Evolutionary conservation across 1,284 basidiomycete species (phyloP).

Genomic region (Ustilago xerochloae): DNA sequence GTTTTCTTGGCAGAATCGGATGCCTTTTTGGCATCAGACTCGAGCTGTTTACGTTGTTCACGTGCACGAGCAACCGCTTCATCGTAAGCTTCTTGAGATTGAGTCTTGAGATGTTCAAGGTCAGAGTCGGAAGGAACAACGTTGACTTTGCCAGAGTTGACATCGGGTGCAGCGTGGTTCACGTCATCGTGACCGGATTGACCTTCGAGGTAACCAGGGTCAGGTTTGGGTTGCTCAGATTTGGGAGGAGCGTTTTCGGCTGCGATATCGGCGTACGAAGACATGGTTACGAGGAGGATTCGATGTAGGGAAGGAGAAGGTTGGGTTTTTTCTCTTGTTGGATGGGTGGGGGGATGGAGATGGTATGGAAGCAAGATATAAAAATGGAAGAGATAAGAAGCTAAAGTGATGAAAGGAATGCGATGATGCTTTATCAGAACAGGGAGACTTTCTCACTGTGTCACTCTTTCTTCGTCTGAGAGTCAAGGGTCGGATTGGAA

Average conservation of each 20-base stretch:
- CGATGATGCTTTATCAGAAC: slow-evolving; percentile 5
- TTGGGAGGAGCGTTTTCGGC: slow-evolving; percentile 50
- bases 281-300: slow-evolving; percentile 10
- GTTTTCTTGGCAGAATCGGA: slow-evolving; percentile 25
- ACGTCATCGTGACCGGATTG: slow-evolving; percentile 10
- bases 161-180: slow-evolving; percentile 31
- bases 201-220: slow-evolving; percentile 51
- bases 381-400: background rate
- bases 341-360: background rate
- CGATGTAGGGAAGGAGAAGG: background rate
- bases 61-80: slow-evolving; percentile 38
- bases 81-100: slow-evolving; percentile 49
- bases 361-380: background rate
- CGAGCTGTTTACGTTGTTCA: slow-evolving; percentile 46
- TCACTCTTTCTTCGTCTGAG: no score
- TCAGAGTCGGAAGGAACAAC: slow-evolving; percentile 49
- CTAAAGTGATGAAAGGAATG: background rate
- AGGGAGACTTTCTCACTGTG: background rate
- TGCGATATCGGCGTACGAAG: slow-evolving; percentile 55
- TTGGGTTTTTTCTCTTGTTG: background rate
- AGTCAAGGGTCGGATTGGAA: background rate
- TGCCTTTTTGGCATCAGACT: slow-evolving; percentile 37
- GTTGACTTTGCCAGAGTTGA: slow-evolving; percentile 56
- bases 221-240: slow-evolving; percentile 51
- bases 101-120: slow-evolving; percentile 57